These are phyloP conservation scores for Cladophialophora immunda DNA, from an alignment of 2,329 filamentous ascomycete genomes.

Conservation along the genomic window DNA sequence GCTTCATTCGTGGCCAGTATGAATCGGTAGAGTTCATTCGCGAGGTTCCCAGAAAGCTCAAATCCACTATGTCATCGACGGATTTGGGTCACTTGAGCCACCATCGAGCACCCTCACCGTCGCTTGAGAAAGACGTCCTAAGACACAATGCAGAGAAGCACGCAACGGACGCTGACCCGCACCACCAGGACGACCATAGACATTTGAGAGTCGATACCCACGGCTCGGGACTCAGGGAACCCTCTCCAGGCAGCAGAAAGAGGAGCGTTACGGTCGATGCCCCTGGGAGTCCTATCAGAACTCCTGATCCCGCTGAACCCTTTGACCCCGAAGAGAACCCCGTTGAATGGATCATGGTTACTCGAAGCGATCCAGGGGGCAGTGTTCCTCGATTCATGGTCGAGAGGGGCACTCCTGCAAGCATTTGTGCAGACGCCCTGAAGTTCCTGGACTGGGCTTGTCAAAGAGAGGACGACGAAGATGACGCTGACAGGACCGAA, in stretches of 20 bases:
- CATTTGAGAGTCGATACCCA: constrained; percentile 29
- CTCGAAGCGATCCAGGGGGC: constrained; percentile 85
- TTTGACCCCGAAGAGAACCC: constrained; percentile 67
- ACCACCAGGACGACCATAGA: constrained; percentile 20
- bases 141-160: constrained; percentile 50
- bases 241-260: constrained; percentile 32
- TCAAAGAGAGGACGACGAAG: constrained; percentile 56
- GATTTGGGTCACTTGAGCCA: constrained; percentile 48
- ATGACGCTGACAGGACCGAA: constrained; percentile 40
- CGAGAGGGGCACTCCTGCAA: constrained; percentile 84
- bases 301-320: constrained; percentile 22
- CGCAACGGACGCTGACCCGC: constrained; percentile 9
- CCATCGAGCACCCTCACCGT: constrained; percentile 39
- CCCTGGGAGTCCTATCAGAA: constrained; percentile 12
- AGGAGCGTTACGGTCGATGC: constrained; percentile 36
- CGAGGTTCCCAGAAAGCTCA: constrained; percentile 72
- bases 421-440: constrained; percentile 78
- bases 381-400: constrained; percentile 90
- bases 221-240: constrained; percentile 26
- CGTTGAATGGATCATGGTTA: constrained; percentile 94
- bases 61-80: constrained; percentile 56
- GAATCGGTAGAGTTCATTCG: constrained; percentile 92
- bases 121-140: constrained; percentile 54
- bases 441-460: constrained; percentile 85
- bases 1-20: constrained; percentile 84